Evolutionary conservation across 1,284 basidiomycete species (phyloP).

Genomic region (Pascua guehoae): DNA sequence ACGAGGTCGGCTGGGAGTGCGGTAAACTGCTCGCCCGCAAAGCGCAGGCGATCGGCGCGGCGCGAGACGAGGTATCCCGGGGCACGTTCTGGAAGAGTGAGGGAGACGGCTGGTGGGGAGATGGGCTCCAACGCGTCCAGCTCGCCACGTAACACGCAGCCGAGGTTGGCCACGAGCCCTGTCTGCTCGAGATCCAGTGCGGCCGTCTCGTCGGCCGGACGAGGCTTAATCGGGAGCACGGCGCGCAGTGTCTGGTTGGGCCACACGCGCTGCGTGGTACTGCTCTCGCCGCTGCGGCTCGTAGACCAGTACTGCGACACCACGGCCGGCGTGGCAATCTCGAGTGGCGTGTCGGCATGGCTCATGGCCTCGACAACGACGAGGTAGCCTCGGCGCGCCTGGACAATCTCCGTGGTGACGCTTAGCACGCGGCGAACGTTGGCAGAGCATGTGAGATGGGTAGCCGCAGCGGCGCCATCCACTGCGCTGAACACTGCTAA

Average conservation of each 20-base stretch:
- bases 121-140: constrained; percentile 9
- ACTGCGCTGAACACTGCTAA: constrained; percentile 24
- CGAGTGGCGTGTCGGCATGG: constrained; percentile 9
- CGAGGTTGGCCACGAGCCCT: constrained; percentile 24
- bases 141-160: constrained; percentile 27
- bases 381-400: constrained; percentile 9
- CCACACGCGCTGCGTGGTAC: constrained; percentile 5
- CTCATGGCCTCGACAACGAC: constrained; percentile 8
- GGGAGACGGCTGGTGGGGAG: constrained; percentile 1
- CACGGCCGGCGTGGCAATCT: background rate
- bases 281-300: background rate
- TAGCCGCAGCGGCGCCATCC: constrained; percentile 13
- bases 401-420: constrained; percentile 4
- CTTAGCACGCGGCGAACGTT: constrained; percentile 16
- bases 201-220: background rate
- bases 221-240: constrained; percentile 9
- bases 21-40: constrained; percentile 54
- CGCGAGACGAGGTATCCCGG: constrained; percentile 25
- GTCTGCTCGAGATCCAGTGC: constrained; percentile 23
- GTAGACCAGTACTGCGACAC: constrained; percentile 11
- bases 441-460: constrained; percentile 16
- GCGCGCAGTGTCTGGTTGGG: constrained; percentile 34
- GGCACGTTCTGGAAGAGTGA: background rate
- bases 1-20: constrained; percentile 60
- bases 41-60: constrained; percentile 38